Percentiles rank a stretch among this genome's conserved stretches.
Evolutionary conservation across 108 stramenopile genomes (phyloP).

Genomic region (Cyclotella sp.): DNA sequence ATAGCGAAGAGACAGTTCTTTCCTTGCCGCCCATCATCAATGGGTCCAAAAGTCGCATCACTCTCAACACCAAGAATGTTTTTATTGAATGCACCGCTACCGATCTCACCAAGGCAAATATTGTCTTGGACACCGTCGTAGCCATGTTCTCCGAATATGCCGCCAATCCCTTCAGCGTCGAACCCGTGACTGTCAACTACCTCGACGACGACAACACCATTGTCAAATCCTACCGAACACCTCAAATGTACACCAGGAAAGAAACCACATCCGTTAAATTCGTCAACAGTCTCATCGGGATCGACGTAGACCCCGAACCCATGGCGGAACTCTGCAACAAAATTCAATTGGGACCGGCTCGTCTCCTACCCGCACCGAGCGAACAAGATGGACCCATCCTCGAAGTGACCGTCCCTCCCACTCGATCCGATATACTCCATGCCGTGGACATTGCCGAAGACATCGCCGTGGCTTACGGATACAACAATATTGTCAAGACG

Average conservation of each 20-base stretch:
- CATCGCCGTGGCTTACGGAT: constrained; percentile 98
- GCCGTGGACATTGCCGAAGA: constrained; percentile 99
- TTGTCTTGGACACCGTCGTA: constrained; percentile 98
- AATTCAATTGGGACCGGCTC: constrained; percentile 96
- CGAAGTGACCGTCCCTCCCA: constrained; percentile 96
- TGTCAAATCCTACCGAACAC: constrained; percentile 79
- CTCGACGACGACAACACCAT: constrained; percentile 61
- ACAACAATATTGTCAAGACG: constrained; percentile 96
- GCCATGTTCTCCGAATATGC: constrained; percentile 98
- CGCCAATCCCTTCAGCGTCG: constrained; percentile 86
- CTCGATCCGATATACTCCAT: constrained; percentile 96
- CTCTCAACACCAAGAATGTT: constrained; percentile 93
- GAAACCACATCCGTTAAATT: constrained; percentile 83
- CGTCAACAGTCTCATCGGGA: constrained; percentile 91
- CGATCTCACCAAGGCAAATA: constrained; percentile 98
- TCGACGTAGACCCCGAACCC: constrained; percentile 71
- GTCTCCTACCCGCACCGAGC: constrained; percentile 41
- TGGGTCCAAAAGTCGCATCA: constrained; percentile 91
- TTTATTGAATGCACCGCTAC: constrained; percentile 99
- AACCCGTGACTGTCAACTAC: constrained; percentile 95
- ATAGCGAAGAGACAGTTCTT: constrained; percentile 83
- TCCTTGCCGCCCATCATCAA: constrained; percentile 99
- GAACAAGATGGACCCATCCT: constrained; percentile 72
- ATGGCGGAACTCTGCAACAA: constrained; percentile 92
- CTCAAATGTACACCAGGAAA: constrained; percentile 70